Base-by-base conservation (phyloP, 345 rosid genomes). In the Rhizophora apiculata region DNA sequence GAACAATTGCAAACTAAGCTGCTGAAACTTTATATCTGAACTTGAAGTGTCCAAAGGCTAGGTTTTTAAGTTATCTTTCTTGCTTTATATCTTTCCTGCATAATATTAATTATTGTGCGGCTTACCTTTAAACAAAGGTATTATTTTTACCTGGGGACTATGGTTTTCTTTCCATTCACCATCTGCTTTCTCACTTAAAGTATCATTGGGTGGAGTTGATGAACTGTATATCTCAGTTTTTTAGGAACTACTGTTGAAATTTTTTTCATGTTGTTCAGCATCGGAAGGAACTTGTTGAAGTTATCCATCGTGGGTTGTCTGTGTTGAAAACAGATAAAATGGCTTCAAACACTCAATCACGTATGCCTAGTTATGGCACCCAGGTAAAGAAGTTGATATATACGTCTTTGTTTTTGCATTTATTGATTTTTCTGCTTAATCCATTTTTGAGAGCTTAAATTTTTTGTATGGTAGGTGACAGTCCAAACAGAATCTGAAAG, bases 341-440 rank as follows among this genome's bases (percentile, higher is more conserved):
- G 61, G 80, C 84, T 70, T 74, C 90, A 49, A 89, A 79, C 76
- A 74, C 85, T 68, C 98, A 89, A 70, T 68, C 85, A 48, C 88
- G 91, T 20, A 85, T 91, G 96, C 98, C 98, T 63, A 88, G 93
- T 76, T 94, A 91, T 81, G 98, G 97, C 64, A 94, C 97, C 62
- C 97, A 94, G 95, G 98, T 94, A 82, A 24, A 13, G 20, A 34
- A 30, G 34, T 55, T 55, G 37, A 51, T 56, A 46, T 56, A 64
- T 34, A 19, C 18, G 11, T 22, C 6, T 19, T 20, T 70, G n/a
- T 59, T 60, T 29, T 3, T n/a, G 4, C 48, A 55, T 8, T 60
- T 55, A 18, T n/a, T 59, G 20, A 11, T 26, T 60, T 65, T 21
- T 21, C 10, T n/a, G 56, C 19, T 69, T 24, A 49, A 8, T 36